phyloP scores from a whole-genome alignment of 371 early-diverging fungal species.

The Zychaea mexicana region DNA sequence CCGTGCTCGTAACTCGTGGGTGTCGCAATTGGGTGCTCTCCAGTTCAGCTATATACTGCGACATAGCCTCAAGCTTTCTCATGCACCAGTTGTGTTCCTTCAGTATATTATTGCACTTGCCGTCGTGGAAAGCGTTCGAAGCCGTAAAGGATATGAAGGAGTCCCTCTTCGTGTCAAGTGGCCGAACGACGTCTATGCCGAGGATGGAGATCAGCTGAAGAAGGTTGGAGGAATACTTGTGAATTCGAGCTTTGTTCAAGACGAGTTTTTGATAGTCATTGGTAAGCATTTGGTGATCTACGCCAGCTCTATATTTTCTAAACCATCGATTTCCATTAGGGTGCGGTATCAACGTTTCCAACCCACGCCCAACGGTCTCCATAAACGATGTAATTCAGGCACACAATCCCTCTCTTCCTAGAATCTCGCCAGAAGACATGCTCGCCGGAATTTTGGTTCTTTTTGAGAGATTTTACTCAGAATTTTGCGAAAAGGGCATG shows the following conservation, averaged over 20 bases:
- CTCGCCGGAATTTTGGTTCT: conserved; percentile 74
- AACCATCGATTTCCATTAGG: conserved; percentile 54
- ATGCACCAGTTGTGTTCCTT: conserved; percentile 77
- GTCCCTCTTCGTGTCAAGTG: conserved; percentile 89
- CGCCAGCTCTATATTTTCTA: too few relatives aligned
- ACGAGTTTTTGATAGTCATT: conserved; percentile 80
- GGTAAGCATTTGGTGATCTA: conserved; percentile 46
- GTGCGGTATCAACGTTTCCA: conserved; percentile 85
- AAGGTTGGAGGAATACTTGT: conserved; percentile 88
- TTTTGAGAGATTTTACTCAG: conserved; percentile 73
- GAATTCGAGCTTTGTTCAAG: conserved; percentile 70
- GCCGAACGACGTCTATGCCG: conserved; percentile 95
- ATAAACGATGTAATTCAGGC: conserved; percentile 78
- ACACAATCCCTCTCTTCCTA: conserved; percentile 36
- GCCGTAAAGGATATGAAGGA: conserved; percentile 72
- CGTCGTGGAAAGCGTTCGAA: conserved; percentile 76
- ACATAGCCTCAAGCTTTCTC: conserved; percentile 61
- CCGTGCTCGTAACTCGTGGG: conserved; percentile 92
- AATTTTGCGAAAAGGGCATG: conserved; percentile 74
- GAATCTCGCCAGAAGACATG: conserved; percentile 68
- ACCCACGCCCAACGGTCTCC: conserved; percentile 81
- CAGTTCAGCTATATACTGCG: conserved; percentile 81
- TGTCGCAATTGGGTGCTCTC: conserved; percentile 89
- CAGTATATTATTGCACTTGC: conserved; percentile 90
- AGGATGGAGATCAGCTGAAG: conserved; percentile 52